Base-by-base conservation (phyloP, 768 basidiomycete genomes). In the Naematelia encephala region DNA sequence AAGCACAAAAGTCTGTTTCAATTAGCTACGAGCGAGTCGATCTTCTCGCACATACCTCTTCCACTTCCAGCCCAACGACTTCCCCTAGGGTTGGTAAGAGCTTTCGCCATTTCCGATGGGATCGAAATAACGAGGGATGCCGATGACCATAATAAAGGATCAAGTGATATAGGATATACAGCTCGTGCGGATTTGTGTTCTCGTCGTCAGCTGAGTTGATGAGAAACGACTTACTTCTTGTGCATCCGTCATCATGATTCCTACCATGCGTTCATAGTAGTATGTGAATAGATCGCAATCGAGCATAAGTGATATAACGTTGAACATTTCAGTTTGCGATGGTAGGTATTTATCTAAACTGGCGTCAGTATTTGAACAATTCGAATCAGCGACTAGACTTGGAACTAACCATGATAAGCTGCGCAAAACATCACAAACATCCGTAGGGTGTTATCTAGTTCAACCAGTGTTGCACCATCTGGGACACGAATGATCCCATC, bases 221-320 rank as follows among this genome's bases (percentile, higher is more conserved):
- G 2, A 22, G 25, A 27, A 19, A 22, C 30, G 21, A 64, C 85
- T 70, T 72, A 91, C 88, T 70, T 81, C 80, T 72, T 83, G 82
- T 12, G 84, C 83, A 66, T 90, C 86, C 49, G 86, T 82, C 34
- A 87, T 80, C 49, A 91, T 79, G 43, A 88, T 82, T 64, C 90
- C 88, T 56, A 86, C 84, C 89, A 93, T 93, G 29, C 94, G 81
- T 71, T 92, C 91, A 2, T 90, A 91, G 76, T 97, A 91, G 69
- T 89, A 93, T 1, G 83, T 77, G 68, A 97, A 96, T 42, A 98
- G 82, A 70, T 93, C 91, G 0, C 90, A 91, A 54, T 85, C 84
- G 43, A 93, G 80, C 12, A 98, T 79, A 27, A 88, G 77, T 42
- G 82, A 80, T 66, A 88, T 87, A 11, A 91, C 91, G 73, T 91